Conservation (phyloP, 352 stramenopile species). For the Phytophthora idaei region DNA sequence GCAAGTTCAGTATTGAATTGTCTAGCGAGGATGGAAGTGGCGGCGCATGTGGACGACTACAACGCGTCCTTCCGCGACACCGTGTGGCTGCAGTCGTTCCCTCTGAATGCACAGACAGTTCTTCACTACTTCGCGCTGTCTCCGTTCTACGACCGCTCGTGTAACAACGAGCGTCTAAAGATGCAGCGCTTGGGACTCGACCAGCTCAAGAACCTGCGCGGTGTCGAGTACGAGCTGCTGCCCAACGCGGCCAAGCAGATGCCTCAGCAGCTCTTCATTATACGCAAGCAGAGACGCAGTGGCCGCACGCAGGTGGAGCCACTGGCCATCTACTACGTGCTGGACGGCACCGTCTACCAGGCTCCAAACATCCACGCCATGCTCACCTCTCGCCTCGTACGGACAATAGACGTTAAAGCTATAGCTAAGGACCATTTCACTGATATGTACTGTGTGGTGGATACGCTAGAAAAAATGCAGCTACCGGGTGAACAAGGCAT, state of each 20-base stretch:
- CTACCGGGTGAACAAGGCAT: constrained; percentile 85
- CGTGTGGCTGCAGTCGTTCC: constrained; percentile 88
- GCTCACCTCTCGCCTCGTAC: constrained; percentile 84
- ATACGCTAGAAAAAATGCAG: constrained; percentile 84
- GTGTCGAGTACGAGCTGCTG: constrained; percentile 89
- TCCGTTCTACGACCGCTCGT: constrained; percentile 89
- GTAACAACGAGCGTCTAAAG: constrained; percentile 91
- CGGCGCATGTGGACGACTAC: constrained; percentile 84
- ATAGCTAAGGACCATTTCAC: not conserved
- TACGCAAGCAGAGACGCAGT: constrained; percentile 86
- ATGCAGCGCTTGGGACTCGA: constrained; percentile 89
- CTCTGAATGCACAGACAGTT: constrained; percentile 83
- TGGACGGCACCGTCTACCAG: constrained; percentile 88
- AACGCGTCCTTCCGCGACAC: constrained; percentile 89
- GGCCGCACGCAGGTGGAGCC: constrained; percentile 78
- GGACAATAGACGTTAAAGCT: constrained; percentile 8
- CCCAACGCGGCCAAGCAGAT: constrained; percentile 85
- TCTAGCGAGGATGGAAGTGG: constrained; percentile 62
- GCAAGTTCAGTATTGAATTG: constrained; percentile 5
- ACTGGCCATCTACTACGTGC: constrained; percentile 89
- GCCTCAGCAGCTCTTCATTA: constrained; percentile 86
- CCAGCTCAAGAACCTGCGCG: constrained; percentile 87
- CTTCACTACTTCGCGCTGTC: constrained; percentile 89
- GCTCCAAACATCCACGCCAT: constrained; percentile 89
- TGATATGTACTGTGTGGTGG: constrained; percentile 1